Percentiles rank a stretch among this genome's conserved stretches.
These are phyloP conservation scores for Leccinum fuscescens DNA, from an alignment of 1,284 basidiomycete genomes.

Conservation along the genomic window DNA sequence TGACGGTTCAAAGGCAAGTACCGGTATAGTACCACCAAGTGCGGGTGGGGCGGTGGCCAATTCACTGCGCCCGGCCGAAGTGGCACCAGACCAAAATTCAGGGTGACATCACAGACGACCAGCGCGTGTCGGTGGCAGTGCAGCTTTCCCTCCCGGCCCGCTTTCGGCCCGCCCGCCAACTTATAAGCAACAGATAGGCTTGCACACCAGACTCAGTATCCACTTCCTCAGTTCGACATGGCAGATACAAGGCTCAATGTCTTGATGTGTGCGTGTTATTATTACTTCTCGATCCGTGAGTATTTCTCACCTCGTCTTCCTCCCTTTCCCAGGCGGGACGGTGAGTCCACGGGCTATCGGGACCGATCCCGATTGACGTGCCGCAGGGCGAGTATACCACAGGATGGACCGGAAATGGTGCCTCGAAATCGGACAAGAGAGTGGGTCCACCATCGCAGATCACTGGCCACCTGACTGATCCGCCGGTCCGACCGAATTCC, in stretches of 20 bases:
- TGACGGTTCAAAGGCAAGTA: not conserved
- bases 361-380: not conserved
- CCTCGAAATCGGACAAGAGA: slow-evolving; percentile 93
- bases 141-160: slow-evolving; percentile 6
- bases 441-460: slow-evolving; percentile 35
- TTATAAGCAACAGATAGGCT: not conserved
- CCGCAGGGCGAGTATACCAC: slow-evolving; percentile 86
- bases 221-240: slow-evolving; percentile 31
- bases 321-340: slow-evolving; percentile 53
- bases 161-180: slow-evolving; percentile 5
- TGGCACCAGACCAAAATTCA: slow-evolving; percentile 8
- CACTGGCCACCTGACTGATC: not conserved
- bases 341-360: slow-evolving; percentile 36
- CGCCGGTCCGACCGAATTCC: not conserved
- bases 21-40: not conserved
- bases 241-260: slow-evolving; percentile 55
- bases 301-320: slow-evolving; percentile 1
- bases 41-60: not conserved
- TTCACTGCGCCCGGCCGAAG: not conserved
- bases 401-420: slow-evolving; percentile 87
- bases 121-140: slow-evolving; percentile 31
- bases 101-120: slow-evolving; percentile 31
- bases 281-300: not conserved
- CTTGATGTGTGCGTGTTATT: slow-evolving; percentile 63
- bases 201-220: not conserved